A percentile compares a stretch with the other conserved stretches of the same genome.
These are phyloP conservation scores for Panus rudis DNA, from an alignment of 768 basidiomycete genomes.

Conservation along the genomic window DNA sequence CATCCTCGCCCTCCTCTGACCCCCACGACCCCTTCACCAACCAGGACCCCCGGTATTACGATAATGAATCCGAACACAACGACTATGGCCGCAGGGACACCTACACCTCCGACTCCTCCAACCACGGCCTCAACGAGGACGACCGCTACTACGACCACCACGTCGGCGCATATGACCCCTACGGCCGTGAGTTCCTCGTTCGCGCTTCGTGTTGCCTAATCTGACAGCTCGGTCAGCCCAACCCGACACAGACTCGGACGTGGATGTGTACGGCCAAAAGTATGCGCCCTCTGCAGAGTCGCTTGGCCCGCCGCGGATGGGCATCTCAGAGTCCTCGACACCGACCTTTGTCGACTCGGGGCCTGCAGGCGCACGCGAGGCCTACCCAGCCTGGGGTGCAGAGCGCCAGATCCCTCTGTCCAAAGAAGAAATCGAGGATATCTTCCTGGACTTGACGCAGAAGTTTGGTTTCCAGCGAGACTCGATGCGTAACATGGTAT, in stretches of 20 bases:
- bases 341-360: slow-evolving; percentile 66
- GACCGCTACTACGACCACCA: slow-evolving; percentile 59
- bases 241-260: slow-evolving; percentile 82
- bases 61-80: slow-evolving; percentile 67
- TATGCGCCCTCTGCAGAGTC: slow-evolving; percentile 75
- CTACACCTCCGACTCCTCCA: slow-evolving; percentile 66
- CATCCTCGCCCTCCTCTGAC: slow-evolving; percentile 55
- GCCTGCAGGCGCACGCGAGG: slow-evolving; percentile 57
- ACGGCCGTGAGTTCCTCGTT: slow-evolving; percentile 35
- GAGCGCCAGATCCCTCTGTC: slow-evolving; percentile 95
- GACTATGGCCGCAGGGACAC: slow-evolving; percentile 57
- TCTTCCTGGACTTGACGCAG: slow-evolving; percentile 93
- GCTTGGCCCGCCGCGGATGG: slow-evolving; percentile 52
- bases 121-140: slow-evolving; percentile 39
- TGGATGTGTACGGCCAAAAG: slow-evolving; percentile 61
- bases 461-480: slow-evolving; percentile 98
- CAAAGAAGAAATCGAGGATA: slow-evolving; percentile 99
- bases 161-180: slow-evolving; percentile 56
- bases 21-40: slow-evolving; percentile 60
- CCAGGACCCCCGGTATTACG: slow-evolving; percentile 44
- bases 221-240: slow-evolving; percentile 39
- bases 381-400: slow-evolving; percentile 90
- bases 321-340: slow-evolving; percentile 63
- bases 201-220: neutral
- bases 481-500: slow-evolving; percentile 91